Evolutionary conservation across 2,329 filamentous ascomycete genomes (phyloP), one percentile per base, ranked within the genome.

Genomic region (Xylariomycetidae sp.): DNA sequence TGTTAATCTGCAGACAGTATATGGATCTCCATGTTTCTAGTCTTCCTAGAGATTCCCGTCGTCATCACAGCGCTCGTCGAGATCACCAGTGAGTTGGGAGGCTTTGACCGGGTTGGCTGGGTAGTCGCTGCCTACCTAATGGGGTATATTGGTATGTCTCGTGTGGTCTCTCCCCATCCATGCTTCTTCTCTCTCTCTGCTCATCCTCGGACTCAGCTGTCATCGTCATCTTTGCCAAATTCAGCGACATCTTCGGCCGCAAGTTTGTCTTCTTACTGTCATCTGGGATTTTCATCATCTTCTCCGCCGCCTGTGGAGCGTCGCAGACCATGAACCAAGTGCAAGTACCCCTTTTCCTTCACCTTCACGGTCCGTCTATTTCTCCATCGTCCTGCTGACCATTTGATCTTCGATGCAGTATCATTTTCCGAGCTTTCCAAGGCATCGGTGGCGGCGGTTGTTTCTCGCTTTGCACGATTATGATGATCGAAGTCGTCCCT

Each of bases 391-490:
- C 15, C 2, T n/a, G 16, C 14, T 30, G 12, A 30, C 27, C 27
- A 14, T 25, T 5, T 17, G 25, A 17, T 16, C 9, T 25, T 5
- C 13, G 25, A 17, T 7, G n/a, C n/a, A 27, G 35, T 3, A 29
- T 42, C 10, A 16, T 43, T 2, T 35, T 45, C 9, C 42, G 42
- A 2, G 40, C 40, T 2, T 37, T 45, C 14, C 42, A 45, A 16
- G 42, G 42, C 4, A 4, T 41, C 8, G 42, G 42, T 7, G 42
- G 42, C 11, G 40, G 37, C 3, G 42, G 40, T 9, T 27, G 16
- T 17, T 40, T 26, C 15, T 30, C 36, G 2, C 22, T 40, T 6
- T 22, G 33, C n/a, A 42, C 36, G 1, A 29, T 45, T 4, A 11
- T 42, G 5, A 14, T 40, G 3, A 38, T 36, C 15, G 39, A 42